A percentile compares a stretch with the other conserved stretches of the same genome.
These are phyloP conservation scores for Colletotrichum sp. DNA, from an alignment of 2,329 filamentous ascomycete genomes.

Conservation along the genomic window DNA sequence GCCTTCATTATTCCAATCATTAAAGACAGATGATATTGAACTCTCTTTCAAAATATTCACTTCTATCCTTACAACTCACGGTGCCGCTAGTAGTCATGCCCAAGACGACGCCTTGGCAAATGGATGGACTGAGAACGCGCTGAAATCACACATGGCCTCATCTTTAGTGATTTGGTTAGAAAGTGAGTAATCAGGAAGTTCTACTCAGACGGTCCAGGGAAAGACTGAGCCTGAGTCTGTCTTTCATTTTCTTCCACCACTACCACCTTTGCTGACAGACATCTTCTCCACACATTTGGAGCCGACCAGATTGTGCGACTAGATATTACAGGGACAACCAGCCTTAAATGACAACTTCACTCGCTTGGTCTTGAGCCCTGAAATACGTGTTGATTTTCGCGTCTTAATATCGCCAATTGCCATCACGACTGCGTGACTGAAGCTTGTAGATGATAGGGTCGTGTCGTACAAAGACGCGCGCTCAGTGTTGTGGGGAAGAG, in stretches of 20 bases:
- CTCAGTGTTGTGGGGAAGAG: neutral
- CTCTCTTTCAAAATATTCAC: neutral
- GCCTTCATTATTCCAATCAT: neutral
- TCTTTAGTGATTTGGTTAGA: neutral
- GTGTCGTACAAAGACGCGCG: neutral
- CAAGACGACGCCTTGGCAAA: neutral
- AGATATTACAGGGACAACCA: neutral
- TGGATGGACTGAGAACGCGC: neutral
- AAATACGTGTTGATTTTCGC: neutral
- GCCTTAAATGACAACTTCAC: neutral
- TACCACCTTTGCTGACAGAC: neutral
- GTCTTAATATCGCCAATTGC: neutral
- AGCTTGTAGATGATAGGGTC: neutral
- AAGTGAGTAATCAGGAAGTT: neutral
- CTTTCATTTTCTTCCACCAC: neutral
- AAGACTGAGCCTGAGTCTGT: neutral
- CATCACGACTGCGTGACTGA: neutral
- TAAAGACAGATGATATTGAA: neutral
- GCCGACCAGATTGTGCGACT: neutral
- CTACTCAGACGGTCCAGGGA: accelerated
- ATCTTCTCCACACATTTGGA: neutral
- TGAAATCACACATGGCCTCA: neutral
- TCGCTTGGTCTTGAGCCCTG: neutral
- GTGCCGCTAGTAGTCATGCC: neutral
- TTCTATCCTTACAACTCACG: neutral